Base-by-base conservation (phyloP, 1,284 basidiomycete species). In the Ceratobasidium sp. region DNA sequence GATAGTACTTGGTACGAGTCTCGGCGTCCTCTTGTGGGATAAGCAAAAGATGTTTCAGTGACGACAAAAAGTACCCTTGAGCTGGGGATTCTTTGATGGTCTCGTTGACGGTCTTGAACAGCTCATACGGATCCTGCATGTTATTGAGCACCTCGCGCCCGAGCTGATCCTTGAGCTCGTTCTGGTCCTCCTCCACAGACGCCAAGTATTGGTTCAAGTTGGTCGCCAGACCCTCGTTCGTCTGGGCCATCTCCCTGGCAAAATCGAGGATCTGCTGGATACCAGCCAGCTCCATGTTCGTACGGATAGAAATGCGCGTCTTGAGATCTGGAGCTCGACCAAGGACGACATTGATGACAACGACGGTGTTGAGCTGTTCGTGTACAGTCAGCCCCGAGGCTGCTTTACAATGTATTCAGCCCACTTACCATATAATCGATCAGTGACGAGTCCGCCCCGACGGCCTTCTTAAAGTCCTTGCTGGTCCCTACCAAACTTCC, bases 401-500 rank as follows among this genome's bases (percentile, higher is more conserved):
- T 73, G 43, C 73, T 72, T 69, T 75, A 74, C 70, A 75, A 75
- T 72, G 73, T 69, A 52, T 72, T 73, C 47, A 74, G 75, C 47
- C 71, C 69, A 82, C 89, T 77, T 74, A 96, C 91, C 76, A 90
- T 89, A 74, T 94, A 96, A 69, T 96, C 94, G 73, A 90, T 90
- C 70, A 95, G 78, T 47, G 84, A 86, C 42, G 82, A 85, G 71
- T 90, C 87, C 47, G 84, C 82, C 55, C 87, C 88, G 50, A 84
- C 86, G 52, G 83, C 82, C 73, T 86, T 87, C 76, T 85, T 87
- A 70, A 96, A 85, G 72, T 97, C 93, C 38, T 96, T 92, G 74
- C 94, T 96, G 8, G 94, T 93, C 1, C 97, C 96, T 7, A 99
- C 96, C 55, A 92, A 80, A 76, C 92, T 96, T 1, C 96, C 96